Evolutionary conservation across 139 green algal species (phyloP).

Genomic region (Tetradesmus lagerheimii): DNA sequence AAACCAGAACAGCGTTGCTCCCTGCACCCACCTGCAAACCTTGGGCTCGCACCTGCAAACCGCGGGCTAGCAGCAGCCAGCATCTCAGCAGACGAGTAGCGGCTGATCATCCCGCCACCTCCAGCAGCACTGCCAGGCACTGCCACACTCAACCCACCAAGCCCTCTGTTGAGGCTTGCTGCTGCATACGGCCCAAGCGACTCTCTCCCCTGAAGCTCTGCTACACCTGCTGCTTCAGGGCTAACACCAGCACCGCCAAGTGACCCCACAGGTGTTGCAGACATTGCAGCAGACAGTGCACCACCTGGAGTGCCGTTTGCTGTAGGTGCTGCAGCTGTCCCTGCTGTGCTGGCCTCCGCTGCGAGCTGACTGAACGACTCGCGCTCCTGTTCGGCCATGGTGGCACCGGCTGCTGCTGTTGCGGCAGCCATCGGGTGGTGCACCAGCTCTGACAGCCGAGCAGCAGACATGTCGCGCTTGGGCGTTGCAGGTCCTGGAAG

Average conservation of each 20-base stretch:
- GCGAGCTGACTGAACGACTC: constrained; percentile 33
- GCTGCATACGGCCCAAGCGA: constrained; percentile 7
- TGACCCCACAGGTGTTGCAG: constrained; percentile 10
- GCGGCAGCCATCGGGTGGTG: constrained; percentile 23
- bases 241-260: not conserved
- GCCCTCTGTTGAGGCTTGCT: not conserved
- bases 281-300: not conserved
- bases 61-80: not conserved
- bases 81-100: not conserved
- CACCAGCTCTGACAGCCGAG: constrained; percentile 24
- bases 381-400: constrained; percentile 20
- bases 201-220: not conserved
- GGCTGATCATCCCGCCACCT: not conserved
- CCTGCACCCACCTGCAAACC: not conserved
- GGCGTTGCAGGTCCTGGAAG: not conserved
- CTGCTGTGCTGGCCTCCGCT: not conserved
- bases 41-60: not conserved
- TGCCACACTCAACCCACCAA: not conserved
- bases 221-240: not conserved
- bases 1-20: no score
- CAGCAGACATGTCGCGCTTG: constrained; percentile 18
- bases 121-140: not conserved
- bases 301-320: not conserved
- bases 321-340: not conserved
- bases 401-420: constrained; percentile 5